Conservation (phyloP, 495 filamentous ascomycete species). For the Tricharina praecox region DNA sequence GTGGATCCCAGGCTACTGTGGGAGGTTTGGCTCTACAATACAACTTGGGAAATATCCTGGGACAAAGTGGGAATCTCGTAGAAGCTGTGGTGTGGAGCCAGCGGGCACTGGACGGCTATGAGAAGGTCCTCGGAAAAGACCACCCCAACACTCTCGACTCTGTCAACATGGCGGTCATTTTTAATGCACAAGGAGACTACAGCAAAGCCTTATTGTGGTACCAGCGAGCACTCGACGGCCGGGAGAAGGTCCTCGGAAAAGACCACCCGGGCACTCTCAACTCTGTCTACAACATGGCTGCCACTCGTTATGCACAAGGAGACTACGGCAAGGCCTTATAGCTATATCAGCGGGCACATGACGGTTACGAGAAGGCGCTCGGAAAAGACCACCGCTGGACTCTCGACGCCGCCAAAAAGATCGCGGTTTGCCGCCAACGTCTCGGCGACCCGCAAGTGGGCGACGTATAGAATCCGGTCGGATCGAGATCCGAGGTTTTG, state of each 20-base stretch:
- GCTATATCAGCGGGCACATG: slow-evolving; percentile 12
- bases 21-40: background rate
- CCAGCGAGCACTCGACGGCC: slow-evolving; percentile 18
- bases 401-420: slow-evolving; percentile 9
- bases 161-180: slow-evolving; percentile 9
- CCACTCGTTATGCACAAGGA: slow-evolving; percentile 8
- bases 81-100: slow-evolving; percentile 17
- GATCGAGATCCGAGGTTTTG: too few relatives aligned
- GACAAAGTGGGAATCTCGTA: slow-evolving; percentile 12
- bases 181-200: slow-evolving; percentile 7
- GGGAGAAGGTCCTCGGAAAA: slow-evolving; percentile 21
- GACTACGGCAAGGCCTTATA: slow-evolving; percentile 18
- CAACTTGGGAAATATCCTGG: background rate
- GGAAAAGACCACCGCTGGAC: slow-evolving; percentile 15
- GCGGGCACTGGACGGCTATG: slow-evolving; percentile 11
- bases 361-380: slow-evolving; percentile 9
- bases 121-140: slow-evolving; percentile 13
- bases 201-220: slow-evolving; percentile 22
- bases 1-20: background rate
- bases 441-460: too few relatives aligned
- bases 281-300: slow-evolving; percentile 10
- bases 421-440: too few relatives aligned
- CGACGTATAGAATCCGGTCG: too few relatives aligned
- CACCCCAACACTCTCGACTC: slow-evolving; percentile 14
- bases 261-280: slow-evolving; percentile 22